Base-by-base conservation (phyloP, 768 basidiomycete genomes). In the Rhizopogon sp. region DNA sequence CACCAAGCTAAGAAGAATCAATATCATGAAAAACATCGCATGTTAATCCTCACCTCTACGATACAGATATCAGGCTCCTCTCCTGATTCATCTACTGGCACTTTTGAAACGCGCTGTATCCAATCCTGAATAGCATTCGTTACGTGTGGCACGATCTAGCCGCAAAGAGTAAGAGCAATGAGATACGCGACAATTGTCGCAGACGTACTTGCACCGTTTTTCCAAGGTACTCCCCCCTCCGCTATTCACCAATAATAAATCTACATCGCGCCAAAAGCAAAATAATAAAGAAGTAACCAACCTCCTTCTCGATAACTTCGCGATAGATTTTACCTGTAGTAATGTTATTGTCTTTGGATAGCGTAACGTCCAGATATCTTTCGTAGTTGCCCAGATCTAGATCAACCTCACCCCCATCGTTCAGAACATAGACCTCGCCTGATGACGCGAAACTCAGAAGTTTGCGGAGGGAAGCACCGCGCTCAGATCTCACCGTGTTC, bases 51-150 rank as follows among this genome's bases (percentile, higher is more conserved):
- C 56, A 95, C 94, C 82, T 99, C 96, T 59, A 99, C 84, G 61
- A 99, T 97, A 72, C 96, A 99, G 41, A 99, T 88, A 66, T 99
- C 96, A 0, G 96, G 95, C 65, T 87, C 83, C 63, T 95, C 86
- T 20, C 85, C 92, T 13, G 93, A 92, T 61, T 95, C 90, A 70
- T 98, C 96, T 3, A 94, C 93, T 1, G 96, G 96, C 33, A 96
- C 83, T 70, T 90, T 90, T 10, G 95, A 87, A 29, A 99, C 93
- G 52, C 93, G 85, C 67, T 97, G 86, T 60, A 98, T 93, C 96
- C 96, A 98, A 66, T 99, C 93, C 76, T 99, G 96, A 60, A 99
- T 95, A 20, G 90, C 96, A 69, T 89, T 92, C 33, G 96, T 98
- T 53, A 99, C 77, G 69, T 99, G 96, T 6, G 96, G 96, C 3